Base-by-base conservation (phyloP, 305 asterid species). In the Ajuga reptans region DNA sequence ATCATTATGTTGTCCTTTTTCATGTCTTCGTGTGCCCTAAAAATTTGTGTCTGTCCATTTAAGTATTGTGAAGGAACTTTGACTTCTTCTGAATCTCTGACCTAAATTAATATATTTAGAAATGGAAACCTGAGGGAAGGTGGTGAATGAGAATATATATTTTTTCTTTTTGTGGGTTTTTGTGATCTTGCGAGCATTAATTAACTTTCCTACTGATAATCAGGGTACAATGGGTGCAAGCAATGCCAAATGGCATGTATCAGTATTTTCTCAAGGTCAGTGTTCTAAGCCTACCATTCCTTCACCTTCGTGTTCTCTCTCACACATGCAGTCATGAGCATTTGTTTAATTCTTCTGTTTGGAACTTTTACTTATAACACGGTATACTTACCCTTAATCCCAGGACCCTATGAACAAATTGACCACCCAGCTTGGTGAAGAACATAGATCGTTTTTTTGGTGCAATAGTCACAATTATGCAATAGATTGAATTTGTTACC, bases 201-300 rank as follows among this genome's bases (percentile, higher is more conserved):
- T 66, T 17, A 50, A 41, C 17, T 14, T 31, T 60, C 41, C 17
- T 71, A 6, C 66, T 60, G 57, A 42, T 49, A 16, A 63, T 65
- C 84, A 93, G 99, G 74, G 95, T 84, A 42, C 85, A 78, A 4
- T 87, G 94, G 86, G 72, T 76, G 55, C 97, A 90, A 66, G 77
- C 67, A 69, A 72, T 66, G 45, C 96, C 88, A 27, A 79, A 75
- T 82, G 98, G 98, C 18, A 76, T 84, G 69, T 91, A 89, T 80
- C 96, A 90, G 79, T 90, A 90, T 79, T 93, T 90, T 75, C 52
- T 86, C 72, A 93, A 90, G 93, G 99, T 89, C 64, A 77, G 80
- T 61, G 10, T 52, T 54, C 42, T 43, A 46, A 15, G 57, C 45
- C 37, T 57, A 34, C 11, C 21, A 29, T 36, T 64, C 52, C 61